phyloP scores from a whole-genome alignment of 768 basidiomycete species.

The Lentinula aciculospora region DNA sequence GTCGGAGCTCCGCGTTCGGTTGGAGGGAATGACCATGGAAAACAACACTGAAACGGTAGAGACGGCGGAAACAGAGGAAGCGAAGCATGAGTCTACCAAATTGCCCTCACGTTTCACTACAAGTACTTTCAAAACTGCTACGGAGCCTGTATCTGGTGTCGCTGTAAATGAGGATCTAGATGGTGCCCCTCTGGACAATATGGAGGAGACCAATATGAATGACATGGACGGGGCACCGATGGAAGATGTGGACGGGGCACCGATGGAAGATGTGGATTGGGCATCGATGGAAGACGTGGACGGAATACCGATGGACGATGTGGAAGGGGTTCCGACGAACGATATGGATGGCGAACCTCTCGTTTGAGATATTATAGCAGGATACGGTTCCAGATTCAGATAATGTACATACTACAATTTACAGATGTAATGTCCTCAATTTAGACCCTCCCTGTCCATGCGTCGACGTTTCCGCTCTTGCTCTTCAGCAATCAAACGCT shows the following conservation, averaged over 20 bases:
- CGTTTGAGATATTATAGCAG: background rate
- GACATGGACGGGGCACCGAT: slow-evolving; percentile 37
- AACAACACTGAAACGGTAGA: slow-evolving; percentile 17
- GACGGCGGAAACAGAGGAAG: slow-evolving; percentile 10
- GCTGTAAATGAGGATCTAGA: slow-evolving; percentile 31
- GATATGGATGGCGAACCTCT: slow-evolving; percentile 42
- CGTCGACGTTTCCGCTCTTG: slow-evolving; percentile 82
- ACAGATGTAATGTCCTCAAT: background rate
- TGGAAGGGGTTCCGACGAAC: slow-evolving; percentile 31
- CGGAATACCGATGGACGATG: slow-evolving; percentile 31
- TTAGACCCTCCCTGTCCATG: slow-evolving; percentile 47
- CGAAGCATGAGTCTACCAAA: slow-evolving; percentile 12
- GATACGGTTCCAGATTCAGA: background rate
- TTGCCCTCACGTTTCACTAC: slow-evolving; percentile 68
- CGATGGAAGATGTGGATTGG: slow-evolving; percentile 30
- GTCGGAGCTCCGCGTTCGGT: slow-evolving; percentile 58
- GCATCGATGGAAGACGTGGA: slow-evolving; percentile 26
- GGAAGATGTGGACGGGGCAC: slow-evolving; percentile 29
- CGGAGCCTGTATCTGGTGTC: slow-evolving; percentile 25
- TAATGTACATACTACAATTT: too few species aligned
- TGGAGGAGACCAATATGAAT: slow-evolving; percentile 39
- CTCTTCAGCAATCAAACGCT: slow-evolving; percentile 84
- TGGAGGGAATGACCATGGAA: slow-evolving; percentile 52
- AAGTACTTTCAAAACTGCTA: slow-evolving; percentile 72
- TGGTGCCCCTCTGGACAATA: slow-evolving; percentile 29